A percentile compares a stretch with the other conserved stretches of the same genome.
These are phyloP conservation scores for Termitomyces sp. DNA, from an alignment of 768 basidiomycete genomes.

Conservation along the genomic window DNA sequence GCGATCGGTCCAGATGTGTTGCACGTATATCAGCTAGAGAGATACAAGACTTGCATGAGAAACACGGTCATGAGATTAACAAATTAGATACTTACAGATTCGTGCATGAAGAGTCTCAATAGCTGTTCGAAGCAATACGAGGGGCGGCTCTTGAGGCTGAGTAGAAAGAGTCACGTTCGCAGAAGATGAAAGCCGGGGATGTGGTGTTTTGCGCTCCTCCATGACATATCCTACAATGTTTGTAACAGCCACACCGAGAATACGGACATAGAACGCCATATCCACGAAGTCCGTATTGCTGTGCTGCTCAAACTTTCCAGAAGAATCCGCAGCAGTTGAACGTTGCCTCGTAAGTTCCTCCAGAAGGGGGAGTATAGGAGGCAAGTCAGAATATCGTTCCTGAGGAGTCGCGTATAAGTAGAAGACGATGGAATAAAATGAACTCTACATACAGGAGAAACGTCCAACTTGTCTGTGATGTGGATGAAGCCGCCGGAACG, in stretches of 20 bases:
- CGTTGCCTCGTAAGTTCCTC: slow-evolving; percentile 37
- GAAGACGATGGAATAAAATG: background rate
- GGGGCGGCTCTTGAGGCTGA: slow-evolving; percentile 29
- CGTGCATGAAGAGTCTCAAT: slow-evolving; percentile 51
- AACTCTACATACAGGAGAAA: slow-evolving; percentile 18
- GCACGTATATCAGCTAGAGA: slow-evolving; percentile 64
- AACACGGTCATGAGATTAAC: background rate
- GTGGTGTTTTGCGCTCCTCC: slow-evolving; percentile 31
- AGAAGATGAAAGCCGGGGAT: slow-evolving; percentile 7
- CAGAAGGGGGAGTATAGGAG: slow-evolving; percentile 41
- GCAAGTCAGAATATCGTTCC: no score
- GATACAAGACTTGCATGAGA: background rate
- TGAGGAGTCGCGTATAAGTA: slow-evolving; percentile 6
- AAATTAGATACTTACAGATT: slow-evolving; percentile 44
- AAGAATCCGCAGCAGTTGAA: slow-evolving; percentile 18
- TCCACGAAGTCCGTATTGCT: slow-evolving; percentile 58
- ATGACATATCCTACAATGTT: slow-evolving; percentile 52
- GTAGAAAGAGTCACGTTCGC: slow-evolving; percentile 15
- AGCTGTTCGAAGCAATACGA: slow-evolving; percentile 41
- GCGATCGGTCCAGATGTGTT: slow-evolving; percentile 69
- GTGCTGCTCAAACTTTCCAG: slow-evolving; percentile 46
- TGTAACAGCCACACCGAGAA: slow-evolving; percentile 55
- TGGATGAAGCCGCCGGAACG: slow-evolving; percentile 7
- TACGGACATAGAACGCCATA: slow-evolving; percentile 45
- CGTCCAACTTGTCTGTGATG: slow-evolving; percentile 25